A percentile compares a stretch with the other conserved stretches of the same genome.
Conservation (phyloP, 208 protist species). For the Crithidia fasciculata region DNA sequence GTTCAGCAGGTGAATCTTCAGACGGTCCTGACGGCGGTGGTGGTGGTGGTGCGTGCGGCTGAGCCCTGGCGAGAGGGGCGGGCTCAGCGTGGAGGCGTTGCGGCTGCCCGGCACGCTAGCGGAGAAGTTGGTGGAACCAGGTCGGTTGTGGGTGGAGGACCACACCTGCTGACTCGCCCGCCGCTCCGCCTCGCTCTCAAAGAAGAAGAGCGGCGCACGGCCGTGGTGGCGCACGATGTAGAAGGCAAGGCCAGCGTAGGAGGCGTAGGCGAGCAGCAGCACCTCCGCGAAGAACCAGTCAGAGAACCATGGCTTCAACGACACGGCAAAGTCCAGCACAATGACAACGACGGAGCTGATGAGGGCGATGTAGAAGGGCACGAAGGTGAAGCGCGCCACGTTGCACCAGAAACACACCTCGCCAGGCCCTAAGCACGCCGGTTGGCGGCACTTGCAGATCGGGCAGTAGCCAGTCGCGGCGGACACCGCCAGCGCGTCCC, state of each 20-base stretch:
- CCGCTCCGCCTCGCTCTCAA: slow-evolving; percentile 22
- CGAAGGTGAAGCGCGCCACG: slow-evolving; percentile 52
- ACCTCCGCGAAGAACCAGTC: slow-evolving; percentile 53
- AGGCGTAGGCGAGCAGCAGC: slow-evolving; percentile 41
- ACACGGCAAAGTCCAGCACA: slow-evolving; percentile 45
- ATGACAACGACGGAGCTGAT: slow-evolving; percentile 35
- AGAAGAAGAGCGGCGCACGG: slow-evolving; percentile 18
- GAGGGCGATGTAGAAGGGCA: slow-evolving; percentile 48
- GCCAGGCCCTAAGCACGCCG: slow-evolving; percentile 41
- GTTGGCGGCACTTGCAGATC: slow-evolving; percentile 56
- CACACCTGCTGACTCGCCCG: slow-evolving; percentile 1
- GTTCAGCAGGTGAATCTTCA: slow-evolving; percentile 25
- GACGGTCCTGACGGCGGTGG: background rate
- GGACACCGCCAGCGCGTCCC: background rate
- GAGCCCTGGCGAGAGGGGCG: background rate
- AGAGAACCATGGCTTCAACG: slow-evolving; percentile 68
- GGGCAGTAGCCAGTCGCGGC: slow-evolving; percentile 41
- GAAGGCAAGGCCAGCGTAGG: slow-evolving; percentile 23
- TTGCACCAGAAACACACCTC: slow-evolving; percentile 74
- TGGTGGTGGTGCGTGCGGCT: background rate
- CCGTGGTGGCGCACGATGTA: slow-evolving; percentile 32
- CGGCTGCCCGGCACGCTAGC: background rate
- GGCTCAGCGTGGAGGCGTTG: background rate
- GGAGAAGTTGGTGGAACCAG: background rate
- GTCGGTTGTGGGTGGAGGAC: slow-evolving; percentile 4